Percentiles rank a stretch among this genome's conserved stretches.
Evolutionary conservation across 164 flowering plant genomes (phyloP).

Genomic region (Piper betle): DNA sequence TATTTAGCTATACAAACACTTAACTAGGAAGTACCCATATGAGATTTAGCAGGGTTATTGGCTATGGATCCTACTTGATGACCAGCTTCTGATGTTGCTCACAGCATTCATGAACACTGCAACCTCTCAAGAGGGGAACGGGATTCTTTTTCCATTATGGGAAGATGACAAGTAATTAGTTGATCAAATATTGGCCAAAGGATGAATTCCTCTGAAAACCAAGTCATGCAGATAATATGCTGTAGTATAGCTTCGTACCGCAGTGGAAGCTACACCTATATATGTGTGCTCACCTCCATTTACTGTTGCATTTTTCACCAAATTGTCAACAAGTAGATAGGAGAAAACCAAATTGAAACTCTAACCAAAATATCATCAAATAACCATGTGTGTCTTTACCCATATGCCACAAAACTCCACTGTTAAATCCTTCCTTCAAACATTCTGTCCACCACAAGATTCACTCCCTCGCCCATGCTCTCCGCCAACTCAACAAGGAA

Average conservation of each 20-base stretch:
- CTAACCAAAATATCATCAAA: too few relatives aligned
- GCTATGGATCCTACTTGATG: constrained; percentile 18
- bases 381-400: constrained; percentile 23
- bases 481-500: constrained; percentile 32
- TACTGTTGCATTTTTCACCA: too few relatives aligned
- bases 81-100: constrained; percentile 18
- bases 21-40: background rate
- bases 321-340: too few relatives aligned
- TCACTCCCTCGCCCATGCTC: constrained; percentile 44
- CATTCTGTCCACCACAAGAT: constrained; percentile 25
- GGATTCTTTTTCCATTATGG: constrained; percentile 47
- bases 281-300: too few relatives aligned
- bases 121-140: constrained; percentile 55
- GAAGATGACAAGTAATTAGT: background rate
- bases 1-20: background rate
- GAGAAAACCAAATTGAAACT: too few relatives aligned
- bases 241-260: too few relatives aligned
- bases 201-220: background rate
- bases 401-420: constrained; percentile 47
- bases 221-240: background rate
- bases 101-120: constrained; percentile 40
- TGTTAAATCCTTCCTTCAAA: constrained; percentile 28
- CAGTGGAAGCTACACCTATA: too few relatives aligned
- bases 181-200: background rate
- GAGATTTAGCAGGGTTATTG: too few relatives aligned